phyloP scores from a whole-genome alignment of 2,329 filamentous ascomycete species.

The Hysterium pulicare region DNA sequence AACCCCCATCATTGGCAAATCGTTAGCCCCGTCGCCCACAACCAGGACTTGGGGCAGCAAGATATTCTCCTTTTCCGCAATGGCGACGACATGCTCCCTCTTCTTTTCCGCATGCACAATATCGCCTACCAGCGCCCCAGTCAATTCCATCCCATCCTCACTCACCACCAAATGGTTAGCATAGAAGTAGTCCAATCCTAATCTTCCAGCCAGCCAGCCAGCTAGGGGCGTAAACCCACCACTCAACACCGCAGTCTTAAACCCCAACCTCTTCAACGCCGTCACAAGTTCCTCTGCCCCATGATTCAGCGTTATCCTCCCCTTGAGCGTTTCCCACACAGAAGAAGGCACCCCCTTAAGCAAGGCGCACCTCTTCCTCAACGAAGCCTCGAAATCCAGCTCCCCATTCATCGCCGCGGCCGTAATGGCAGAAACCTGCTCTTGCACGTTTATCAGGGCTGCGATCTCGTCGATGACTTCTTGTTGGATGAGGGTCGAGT shows the following conservation, averaged over 20 bases:
- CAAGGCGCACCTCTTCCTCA: slow-evolving; percentile 75
- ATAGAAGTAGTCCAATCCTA: slow-evolving; percentile 83
- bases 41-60: slow-evolving; percentile 65
- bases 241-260: slow-evolving; percentile 85
- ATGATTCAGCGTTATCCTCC: slow-evolving; percentile 73
- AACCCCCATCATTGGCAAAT: slow-evolving; percentile 72
- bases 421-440: slow-evolving; percentile 82
- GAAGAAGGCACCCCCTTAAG: slow-evolving; percentile 75
- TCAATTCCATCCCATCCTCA: slow-evolving; percentile 53
- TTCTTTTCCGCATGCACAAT: slow-evolving; percentile 78
- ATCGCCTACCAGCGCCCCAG: slow-evolving; percentile 66
- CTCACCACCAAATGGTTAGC: slow-evolving; percentile 79
- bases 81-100: slow-evolving; percentile 65
- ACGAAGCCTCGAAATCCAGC: slow-evolving; percentile 81
- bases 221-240: slow-evolving; percentile 91
- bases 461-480: slow-evolving; percentile 97
- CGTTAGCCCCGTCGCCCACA: slow-evolving; percentile 79
- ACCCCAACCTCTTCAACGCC: slow-evolving; percentile 72
- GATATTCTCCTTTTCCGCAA: slow-evolving; percentile 66
- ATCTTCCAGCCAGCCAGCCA: slow-evolving; percentile 73
- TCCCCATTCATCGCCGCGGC: slow-evolving; percentile 94
- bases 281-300: slow-evolving; percentile 73
- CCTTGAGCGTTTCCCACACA: slow-evolving; percentile 75
- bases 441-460: slow-evolving; percentile 75
- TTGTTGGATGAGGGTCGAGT: slow-evolving; percentile 93